Evolutionary conservation across 495 filamentous ascomycete species (phyloP).

Genomic region (Melanomma pulvis-pyrius): DNA sequence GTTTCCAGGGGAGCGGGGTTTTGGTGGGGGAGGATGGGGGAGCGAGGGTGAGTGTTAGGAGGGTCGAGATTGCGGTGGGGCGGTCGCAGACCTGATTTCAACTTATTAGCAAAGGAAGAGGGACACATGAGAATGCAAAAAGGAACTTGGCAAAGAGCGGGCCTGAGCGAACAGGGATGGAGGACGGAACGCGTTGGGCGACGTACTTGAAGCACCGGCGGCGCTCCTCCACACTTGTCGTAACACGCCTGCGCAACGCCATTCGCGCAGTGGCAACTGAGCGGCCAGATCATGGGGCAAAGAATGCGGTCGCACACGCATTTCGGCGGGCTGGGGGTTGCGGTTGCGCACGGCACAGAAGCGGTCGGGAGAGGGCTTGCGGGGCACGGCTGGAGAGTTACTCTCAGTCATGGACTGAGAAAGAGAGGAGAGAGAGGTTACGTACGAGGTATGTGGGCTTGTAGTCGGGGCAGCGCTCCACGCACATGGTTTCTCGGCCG

Average conservation of each 20-base stretch:
- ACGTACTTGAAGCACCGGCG: slow-evolving; percentile 16
- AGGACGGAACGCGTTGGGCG: too few species aligned
- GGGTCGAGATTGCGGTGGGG: background rate
- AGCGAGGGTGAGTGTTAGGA: slow-evolving; percentile 1
- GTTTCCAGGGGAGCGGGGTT: background rate
- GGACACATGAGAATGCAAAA: background rate
- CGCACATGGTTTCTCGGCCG: slow-evolving; percentile 20
- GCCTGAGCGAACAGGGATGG: background rate
- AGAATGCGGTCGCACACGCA: slow-evolving; percentile 18
- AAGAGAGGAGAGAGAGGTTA: background rate
- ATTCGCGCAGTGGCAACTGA: slow-evolving; percentile 27
- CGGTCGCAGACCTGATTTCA: slow-evolving; percentile 3
- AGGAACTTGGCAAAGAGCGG: background rate
- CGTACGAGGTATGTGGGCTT: slow-evolving; percentile 15
- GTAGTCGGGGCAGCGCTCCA: slow-evolving; percentile 23
- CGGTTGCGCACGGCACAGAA: background rate
- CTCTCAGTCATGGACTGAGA: background rate
- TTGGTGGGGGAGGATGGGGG: background rate
- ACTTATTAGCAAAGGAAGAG: background rate
- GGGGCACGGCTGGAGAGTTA: slow-evolving; percentile 18
- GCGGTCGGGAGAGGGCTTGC: background rate
- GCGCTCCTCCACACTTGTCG: slow-evolving; percentile 26
- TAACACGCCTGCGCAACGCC: slow-evolving; percentile 10
- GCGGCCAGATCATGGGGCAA: slow-evolving; percentile 23
- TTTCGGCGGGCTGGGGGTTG: slow-evolving; percentile 1